Evolutionary conservation across 148 eudicot species (phyloP), one percentile per base, ranked within the genome.

Genomic region (Rhododendron vialii): DNA sequence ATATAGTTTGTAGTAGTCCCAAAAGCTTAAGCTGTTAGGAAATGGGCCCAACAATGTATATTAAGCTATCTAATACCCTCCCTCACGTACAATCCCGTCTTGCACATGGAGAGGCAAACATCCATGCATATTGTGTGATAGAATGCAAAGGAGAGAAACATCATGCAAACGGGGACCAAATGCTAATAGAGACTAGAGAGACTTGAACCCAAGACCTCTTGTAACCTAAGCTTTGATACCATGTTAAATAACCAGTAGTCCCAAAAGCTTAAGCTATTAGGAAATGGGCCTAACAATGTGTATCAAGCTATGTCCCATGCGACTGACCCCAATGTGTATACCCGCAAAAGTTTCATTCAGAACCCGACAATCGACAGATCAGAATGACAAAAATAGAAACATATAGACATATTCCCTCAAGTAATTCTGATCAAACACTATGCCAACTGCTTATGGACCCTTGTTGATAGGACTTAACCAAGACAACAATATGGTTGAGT

Each of bases 341-440:
- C 12, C 33, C 74, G 7, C 75, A 69, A 13, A 28, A 69, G 14
- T 26, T 61, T 85, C 86, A 80, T 88, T 90, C 88, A 83, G 61
- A 85, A 59, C 88, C 88, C 87, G 28, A 83, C 83, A 80, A 30
- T 69, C 15, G 7, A 82, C 76, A 35, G 69, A 83, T 78, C 83
- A 74, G 45, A 57, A 47, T 63, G 55, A 87, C 87, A 87, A 85
- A 47, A 83, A 80, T 22, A 80, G 87, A 65, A 89, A 87, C 89
- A 85, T 88, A 69, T 63, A 71, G 59, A 90, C 80, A 83, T 81
- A 90, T 90, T 87, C 89, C 89, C 61, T 87, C 38, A 30, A 71
- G 22, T 83, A 14, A 43, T 22, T 28, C 7, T 61, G 85, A 83
- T 43, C 33, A 61, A 65, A 41, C 47, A 30, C 33, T 26, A 15